Conservation (phyloP, 768 basidiomycete genomes). For the Clitopilus passeckerianus region DNA sequence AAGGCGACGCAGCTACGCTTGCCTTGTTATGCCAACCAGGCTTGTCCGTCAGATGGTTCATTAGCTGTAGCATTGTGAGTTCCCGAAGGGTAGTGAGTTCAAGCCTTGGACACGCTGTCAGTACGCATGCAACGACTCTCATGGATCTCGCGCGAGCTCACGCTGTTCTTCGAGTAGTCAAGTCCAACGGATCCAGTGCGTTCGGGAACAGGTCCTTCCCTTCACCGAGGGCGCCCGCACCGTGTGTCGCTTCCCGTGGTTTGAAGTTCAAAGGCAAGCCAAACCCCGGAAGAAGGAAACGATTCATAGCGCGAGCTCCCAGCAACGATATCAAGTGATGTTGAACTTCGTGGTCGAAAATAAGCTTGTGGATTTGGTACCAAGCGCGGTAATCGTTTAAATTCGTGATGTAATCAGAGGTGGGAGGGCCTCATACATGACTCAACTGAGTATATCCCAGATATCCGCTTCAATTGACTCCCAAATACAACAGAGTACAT, state of each 20-base stretch:
- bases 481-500: not conserved
- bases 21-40: constrained; percentile 12
- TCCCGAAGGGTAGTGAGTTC: constrained; percentile 14
- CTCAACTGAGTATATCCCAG: not conserved
- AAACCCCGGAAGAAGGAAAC: constrained; percentile 2
- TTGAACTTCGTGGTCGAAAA: no score
- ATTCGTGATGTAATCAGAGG: no score
- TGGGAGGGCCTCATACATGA: no score
- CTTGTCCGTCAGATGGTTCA: constrained; percentile 14
- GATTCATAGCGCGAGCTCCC: not conserved
- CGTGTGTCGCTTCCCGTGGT: not conserved
- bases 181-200: not conserved
- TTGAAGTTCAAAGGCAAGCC: constrained; percentile 1
- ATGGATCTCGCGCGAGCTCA: not conserved
- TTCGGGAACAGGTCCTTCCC: not conserved
- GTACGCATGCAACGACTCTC: no score
- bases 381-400: no score
- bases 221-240: not conserved
- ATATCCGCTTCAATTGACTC: not conserved
- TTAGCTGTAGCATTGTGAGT: constrained; percentile 13
- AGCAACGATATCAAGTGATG: no score
- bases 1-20: no score
- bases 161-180: not conserved
- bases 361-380: no score
- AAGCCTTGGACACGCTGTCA: no score